Evolutionary conservation across 345 rosid species (phyloP).

Genomic region (sweet orange (Citrus sinensis)): DVS_A1.0 CM039168.1:6931501-6932000

Average conservation of each 20-base stretch:
- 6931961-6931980: conserved; percentile 14
- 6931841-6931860: conserved; percentile 32
- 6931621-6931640: conserved; percentile 78
- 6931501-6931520: conserved; percentile 91
- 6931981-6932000: conserved; percentile 48
- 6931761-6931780: conserved; percentile 88
- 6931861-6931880: conserved; percentile 16
- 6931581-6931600: conserved; percentile 91
- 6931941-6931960: conserved; percentile 14
- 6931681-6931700: conserved; percentile 86
- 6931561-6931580: conserved; percentile 96
- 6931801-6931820: conserved; percentile 92
- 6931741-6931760: conserved; percentile 95
- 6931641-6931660: conserved; percentile 77
- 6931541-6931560: conserved; percentile 92
- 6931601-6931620: conserved; percentile 97
- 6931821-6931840: conserved; percentile 95
- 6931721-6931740: conserved; percentile 99
- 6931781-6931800: conserved; percentile 94
- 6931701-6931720: conserved; percentile 60
- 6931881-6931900: conserved; percentile 10
- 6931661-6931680: conserved; percentile 96
- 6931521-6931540: conserved; percentile 91
- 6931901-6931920: conserved; percentile 39
- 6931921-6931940: conserved; percentile 26